These are phyloP conservation scores for Pleurotus pulmonarius DNA, from an alignment of 768 basidiomycete genomes.

Conservation along the genomic window DNA sequence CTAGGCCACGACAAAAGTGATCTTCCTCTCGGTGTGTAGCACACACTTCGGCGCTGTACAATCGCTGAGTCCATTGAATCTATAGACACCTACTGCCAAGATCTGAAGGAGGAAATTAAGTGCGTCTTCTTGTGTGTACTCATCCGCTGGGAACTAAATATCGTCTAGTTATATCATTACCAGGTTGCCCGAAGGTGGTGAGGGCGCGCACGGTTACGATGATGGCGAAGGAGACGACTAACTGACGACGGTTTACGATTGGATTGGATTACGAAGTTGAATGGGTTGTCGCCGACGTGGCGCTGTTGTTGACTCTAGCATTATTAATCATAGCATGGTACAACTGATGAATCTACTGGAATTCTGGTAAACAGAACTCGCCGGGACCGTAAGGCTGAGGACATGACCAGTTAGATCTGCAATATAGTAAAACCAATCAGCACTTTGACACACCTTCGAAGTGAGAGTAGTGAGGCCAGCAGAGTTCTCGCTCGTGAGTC, in stretches of 20 bases:
- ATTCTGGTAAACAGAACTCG: slow-evolving; percentile 83
- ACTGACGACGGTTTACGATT: slow-evolving; percentile 12
- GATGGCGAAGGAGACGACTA: slow-evolving; percentile 82
- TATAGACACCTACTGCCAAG: slow-evolving; percentile 78
- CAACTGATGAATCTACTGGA: slow-evolving; percentile 49
- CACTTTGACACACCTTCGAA: slow-evolving; percentile 51
- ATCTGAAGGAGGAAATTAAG: slow-evolving; percentile 84
- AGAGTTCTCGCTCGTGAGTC: slow-evolving; percentile 89
- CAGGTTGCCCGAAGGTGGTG: slow-evolving; percentile 69
- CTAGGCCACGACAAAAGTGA: slow-evolving; percentile 61
- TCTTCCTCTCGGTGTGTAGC: slow-evolving; percentile 64
- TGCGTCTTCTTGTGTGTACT: slow-evolving; percentile 31
- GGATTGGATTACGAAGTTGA: background rate
- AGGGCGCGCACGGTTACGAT: slow-evolving; percentile 69
- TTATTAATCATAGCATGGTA: slow-evolving; percentile 8
- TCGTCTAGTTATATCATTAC: slow-evolving; percentile 60
- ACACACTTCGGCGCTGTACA: background rate
- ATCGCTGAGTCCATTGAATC: background rate
- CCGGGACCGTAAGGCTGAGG: slow-evolving; percentile 89
- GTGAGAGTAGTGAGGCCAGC: slow-evolving; percentile 82
- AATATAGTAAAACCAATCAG: background rate
- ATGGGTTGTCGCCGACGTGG: slow-evolving; percentile 5
- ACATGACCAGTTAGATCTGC: background rate
- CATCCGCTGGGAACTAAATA: background rate
- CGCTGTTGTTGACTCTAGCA: slow-evolving; percentile 9